Evolutionary conservation across 2,329 filamentous ascomycete species (phyloP).

Genomic region (Fusarium hostae): DNA sequence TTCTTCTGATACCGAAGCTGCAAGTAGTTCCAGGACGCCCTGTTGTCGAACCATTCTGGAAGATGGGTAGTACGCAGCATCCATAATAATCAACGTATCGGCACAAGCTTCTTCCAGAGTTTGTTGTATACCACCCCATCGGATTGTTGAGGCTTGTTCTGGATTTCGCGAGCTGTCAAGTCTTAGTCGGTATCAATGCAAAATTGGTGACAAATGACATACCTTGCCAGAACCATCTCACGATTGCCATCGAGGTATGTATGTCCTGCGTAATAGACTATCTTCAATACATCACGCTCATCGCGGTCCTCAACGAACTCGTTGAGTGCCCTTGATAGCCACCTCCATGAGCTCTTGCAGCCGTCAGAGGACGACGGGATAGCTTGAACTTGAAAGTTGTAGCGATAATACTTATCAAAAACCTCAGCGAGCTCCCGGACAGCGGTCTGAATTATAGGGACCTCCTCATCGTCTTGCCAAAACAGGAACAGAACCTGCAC

Average conservation of each 20-base stretch:
- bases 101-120: constrained; percentile 65
- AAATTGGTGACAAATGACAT: neutral
- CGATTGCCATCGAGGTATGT: constrained; percentile 65
- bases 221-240: constrained; percentile 69
- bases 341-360: constrained; percentile 62
- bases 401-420: constrained; percentile 64
- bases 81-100: constrained; percentile 68
- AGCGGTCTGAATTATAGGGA: constrained; percentile 52
- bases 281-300: constrained; percentile 66
- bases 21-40: constrained; percentile 67
- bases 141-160: constrained; percentile 58
- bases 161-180: constrained; percentile 58
- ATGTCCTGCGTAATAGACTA: constrained; percentile 68
- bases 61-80: constrained; percentile 67
- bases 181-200: constrained; percentile 31
- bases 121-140: constrained; percentile 67
- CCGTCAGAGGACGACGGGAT: constrained; percentile 62
- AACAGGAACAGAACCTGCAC: constrained; percentile 64
- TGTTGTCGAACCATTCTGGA: constrained; percentile 62
- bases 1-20: constrained; percentile 65
- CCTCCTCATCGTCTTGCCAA: constrained; percentile 66
- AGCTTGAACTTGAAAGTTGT: constrained; percentile 58
- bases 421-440: constrained; percentile 62
- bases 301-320: constrained; percentile 65
- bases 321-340: constrained; percentile 63